Base-by-base conservation (phyloP, 2,329 filamentous ascomycete species). In the Huntiella moniliformis region DNA sequence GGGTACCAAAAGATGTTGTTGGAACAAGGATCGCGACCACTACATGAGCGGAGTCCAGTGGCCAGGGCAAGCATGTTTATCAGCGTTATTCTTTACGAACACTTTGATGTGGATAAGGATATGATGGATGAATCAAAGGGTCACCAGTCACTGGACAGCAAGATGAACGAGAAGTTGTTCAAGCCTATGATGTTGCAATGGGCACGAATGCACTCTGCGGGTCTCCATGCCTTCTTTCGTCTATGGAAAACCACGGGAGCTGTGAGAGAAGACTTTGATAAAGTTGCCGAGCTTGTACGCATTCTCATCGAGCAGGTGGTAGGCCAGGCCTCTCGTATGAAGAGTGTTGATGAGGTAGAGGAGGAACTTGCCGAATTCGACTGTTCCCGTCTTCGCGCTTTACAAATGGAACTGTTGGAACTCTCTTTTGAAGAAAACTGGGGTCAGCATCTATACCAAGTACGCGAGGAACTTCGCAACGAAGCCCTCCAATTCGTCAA, bases 401-500 rank as follows among this genome's bases (percentile, higher is more conserved):
- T 94, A 46, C 91, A 98, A 61, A 95, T 96, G 86, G 82, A 92
- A 54, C 69, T 95, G 8, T 67, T 96, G 4, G 84, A 93, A 58
- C 67, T 91, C 52, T 83, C 85, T 0, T 96, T 96, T 57, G 88
- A 96, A 59, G 84, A 92, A 58, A 82, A 82, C 42, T 98, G 91
- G 91, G 87, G 87, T 10, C 75, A 82, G 51, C 86, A 96, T 61
- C 68, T 98, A 22, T 74, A 74, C 52, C 84, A 91, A 61, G 83
- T 94, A n/a, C 80, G 86, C 32, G 85, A 95, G 46, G 85, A 93
- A 59, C 70, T 96, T 38, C 82, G 84, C 54, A 78, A 88, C 55
- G 91, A 98, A 61, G 86, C 88, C 8, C 65, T 95, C 45, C 84
- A 94, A 56, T 98, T 98, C 57, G 83, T 96, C 61, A 95, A 94